These are phyloP conservation scores for Acacia confusa DNA, from an alignment of 306 rosid species.

Conservation along the genomic window DNA sequence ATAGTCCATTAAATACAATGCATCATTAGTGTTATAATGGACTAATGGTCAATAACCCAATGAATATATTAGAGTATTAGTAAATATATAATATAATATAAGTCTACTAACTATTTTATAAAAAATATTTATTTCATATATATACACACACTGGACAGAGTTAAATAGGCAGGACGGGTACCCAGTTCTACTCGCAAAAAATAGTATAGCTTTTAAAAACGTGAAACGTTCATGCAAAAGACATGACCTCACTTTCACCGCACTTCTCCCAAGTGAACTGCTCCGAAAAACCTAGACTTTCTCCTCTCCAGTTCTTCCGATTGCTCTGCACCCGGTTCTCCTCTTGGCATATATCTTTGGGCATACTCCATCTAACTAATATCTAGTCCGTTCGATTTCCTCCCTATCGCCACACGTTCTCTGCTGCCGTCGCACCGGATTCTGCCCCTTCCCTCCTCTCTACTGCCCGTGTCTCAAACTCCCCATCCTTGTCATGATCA, in stretches of 20 bases:
- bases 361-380: neutral
- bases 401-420: neutral
- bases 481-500: neutral
- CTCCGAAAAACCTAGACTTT: constrained; percentile 30
- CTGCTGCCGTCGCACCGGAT: constrained; percentile 7
- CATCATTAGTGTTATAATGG: no score
- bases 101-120: no score
- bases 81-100: no score
- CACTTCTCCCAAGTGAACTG: neutral
- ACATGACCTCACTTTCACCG: neutral
- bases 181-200: no score
- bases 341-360: neutral
- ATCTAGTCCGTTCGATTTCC: constrained; percentile 33
- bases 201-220: no score
- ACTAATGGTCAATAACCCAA: no score
- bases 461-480: neutral
- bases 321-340: constrained; percentile 10
- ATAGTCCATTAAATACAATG: no score
- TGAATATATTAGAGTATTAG: no score
- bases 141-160: no score
- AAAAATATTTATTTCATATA: no score
- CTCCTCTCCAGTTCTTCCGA: constrained; percentile 40
- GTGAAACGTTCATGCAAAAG: no score
- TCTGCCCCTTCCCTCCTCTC: neutral
- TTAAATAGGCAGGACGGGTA: no score